Percentiles rank a stretch among this genome's conserved stretches.
Evolutionary conservation across 208 protist genomes (phyloP).

Genomic region (Leishmania turanica): DNA sequence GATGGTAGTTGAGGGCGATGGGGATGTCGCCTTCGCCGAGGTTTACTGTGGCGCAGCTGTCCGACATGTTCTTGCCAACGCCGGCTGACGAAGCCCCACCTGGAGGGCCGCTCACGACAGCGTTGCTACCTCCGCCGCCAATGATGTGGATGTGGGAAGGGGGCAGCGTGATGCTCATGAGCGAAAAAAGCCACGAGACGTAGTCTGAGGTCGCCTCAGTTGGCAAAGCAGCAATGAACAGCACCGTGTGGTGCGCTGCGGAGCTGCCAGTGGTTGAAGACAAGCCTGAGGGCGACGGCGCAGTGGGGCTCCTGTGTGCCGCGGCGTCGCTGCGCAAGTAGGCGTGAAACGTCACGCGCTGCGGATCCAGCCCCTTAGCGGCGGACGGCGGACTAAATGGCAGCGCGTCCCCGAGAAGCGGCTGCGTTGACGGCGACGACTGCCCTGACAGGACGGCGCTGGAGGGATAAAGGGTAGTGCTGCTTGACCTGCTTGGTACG

Average conservation of each 20-base stretch:
- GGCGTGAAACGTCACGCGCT: slow-evolving; percentile 33
- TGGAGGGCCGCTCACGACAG: not conserved
- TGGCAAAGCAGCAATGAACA: slow-evolving; percentile 59
- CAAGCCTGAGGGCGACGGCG: not conserved
- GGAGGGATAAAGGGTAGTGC: slow-evolving; percentile 5
- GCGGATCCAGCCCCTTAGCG: slow-evolving; percentile 6
- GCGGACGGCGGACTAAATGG: not conserved
- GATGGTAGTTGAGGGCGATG: slow-evolving; percentile 37
- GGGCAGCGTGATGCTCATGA: slow-evolving; percentile 29
- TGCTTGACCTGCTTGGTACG: not conserved
- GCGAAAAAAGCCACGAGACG: slow-evolving; percentile 58
- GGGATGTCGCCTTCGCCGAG: slow-evolving; percentile 22
- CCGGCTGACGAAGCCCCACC: not conserved
- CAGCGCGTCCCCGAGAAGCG: slow-evolving; percentile 10
- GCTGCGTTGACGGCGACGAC: slow-evolving; percentile 10
- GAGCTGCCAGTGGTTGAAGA: not conserved
- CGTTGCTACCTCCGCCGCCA: slow-evolving; percentile 4
- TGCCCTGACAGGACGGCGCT: slow-evolving; percentile 13
- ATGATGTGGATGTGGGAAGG: slow-evolving; percentile 23
- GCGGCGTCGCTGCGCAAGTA: slow-evolving; percentile 14
- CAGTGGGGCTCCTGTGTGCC: not conserved
- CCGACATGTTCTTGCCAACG: not conserved
- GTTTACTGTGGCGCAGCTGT: slow-evolving; percentile 29
- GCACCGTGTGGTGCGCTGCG: slow-evolving; percentile 1
- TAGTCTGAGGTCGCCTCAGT: slow-evolving; percentile 33